Conservation (phyloP, 805 yeast genomes). For the Cyberlindnera mrakii region DNA sequence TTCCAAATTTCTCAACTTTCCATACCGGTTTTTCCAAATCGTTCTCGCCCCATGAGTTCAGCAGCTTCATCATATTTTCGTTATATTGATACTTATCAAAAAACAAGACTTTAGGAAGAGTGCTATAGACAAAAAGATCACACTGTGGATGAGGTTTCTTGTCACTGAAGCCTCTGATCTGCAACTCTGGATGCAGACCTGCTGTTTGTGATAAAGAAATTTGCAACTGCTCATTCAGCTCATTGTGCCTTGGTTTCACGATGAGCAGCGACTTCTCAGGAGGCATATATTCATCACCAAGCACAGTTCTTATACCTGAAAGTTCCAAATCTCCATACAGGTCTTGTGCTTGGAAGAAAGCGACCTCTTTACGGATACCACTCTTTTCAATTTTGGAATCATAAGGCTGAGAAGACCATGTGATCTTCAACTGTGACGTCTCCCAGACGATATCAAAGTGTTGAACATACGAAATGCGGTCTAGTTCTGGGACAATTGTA, state of each 20-base stretch:
- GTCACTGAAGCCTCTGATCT: constrained; percentile 9
- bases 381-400: constrained; percentile 10
- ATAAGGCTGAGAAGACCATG: constrained; percentile 19
- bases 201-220: constrained; percentile 22
- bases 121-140: constrained; percentile 35
- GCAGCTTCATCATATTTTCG: constrained; percentile 25
- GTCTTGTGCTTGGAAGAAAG: constrained; percentile 15
- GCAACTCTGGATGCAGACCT: constrained; percentile 33
- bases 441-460: constrained; percentile 17
- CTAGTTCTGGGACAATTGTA: constrained; percentile 9
- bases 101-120: constrained; percentile 40
- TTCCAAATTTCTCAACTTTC: constrained; percentile 39
- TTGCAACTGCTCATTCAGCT: constrained; percentile 3
- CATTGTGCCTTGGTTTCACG: constrained; percentile 19
- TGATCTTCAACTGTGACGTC: constrained; percentile 6
- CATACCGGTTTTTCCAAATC: constrained; percentile 55
- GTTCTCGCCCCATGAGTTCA: constrained; percentile 46
- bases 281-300: constrained; percentile 11
- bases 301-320: constrained; percentile 17
- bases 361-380: constrained; percentile 17
- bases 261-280: constrained; percentile 21
- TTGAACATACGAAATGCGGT: constrained; percentile 16
- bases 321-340: constrained; percentile 17
- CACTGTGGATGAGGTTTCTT: constrained; percentile 26
- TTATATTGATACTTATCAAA: constrained; percentile 51